These are phyloP conservation scores for Zygoascus tannicola DNA, from an alignment of 805 yeast genomes.

Conservation along the genomic window DNA sequence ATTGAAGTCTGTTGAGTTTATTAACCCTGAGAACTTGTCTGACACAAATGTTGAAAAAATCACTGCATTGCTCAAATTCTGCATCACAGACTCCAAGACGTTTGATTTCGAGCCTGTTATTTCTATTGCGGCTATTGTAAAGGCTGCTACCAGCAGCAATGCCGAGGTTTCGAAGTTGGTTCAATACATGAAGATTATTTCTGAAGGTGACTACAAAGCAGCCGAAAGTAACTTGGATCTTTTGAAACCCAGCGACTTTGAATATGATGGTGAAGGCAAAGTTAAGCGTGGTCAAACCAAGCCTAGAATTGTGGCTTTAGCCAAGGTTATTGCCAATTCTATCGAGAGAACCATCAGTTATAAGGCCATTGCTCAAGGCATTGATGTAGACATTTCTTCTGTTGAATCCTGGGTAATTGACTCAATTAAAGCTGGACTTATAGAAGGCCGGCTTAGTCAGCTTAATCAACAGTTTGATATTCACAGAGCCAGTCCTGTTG, in stretches of 20 bases:
- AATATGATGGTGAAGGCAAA: too few relatives aligned
- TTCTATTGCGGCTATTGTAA: slow-evolving; percentile 24
- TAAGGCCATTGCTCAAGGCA: slow-evolving; percentile 24
- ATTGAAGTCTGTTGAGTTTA: slow-evolving; percentile 5
- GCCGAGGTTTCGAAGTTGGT: slow-evolving; percentile 17
- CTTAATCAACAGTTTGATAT: slow-evolving; percentile 28
- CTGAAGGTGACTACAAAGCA: slow-evolving; percentile 25
- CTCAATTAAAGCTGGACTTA: slow-evolving; percentile 33
- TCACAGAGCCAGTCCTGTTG: slow-evolving; percentile 30
- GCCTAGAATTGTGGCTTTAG: slow-evolving; percentile 24
- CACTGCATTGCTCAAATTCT: slow-evolving; percentile 18
- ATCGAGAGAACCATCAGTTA: slow-evolving; percentile 22
- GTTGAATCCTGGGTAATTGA: slow-evolving; percentile 35
- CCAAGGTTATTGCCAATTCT: slow-evolving; percentile 19
- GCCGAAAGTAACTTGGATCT: slow-evolving; percentile 9
- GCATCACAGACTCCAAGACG: slow-evolving; percentile 19
- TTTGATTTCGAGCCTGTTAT: slow-evolving; percentile 26
- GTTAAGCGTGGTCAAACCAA: slow-evolving; percentile 21
- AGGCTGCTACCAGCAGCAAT: slow-evolving; percentile 16
- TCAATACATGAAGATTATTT: slow-evolving; percentile 21
- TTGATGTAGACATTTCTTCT: slow-evolving; percentile 22
- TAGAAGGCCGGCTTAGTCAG: slow-evolving; percentile 37
- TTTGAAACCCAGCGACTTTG: too few relatives aligned
- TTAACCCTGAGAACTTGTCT: slow-evolving; percentile 3
- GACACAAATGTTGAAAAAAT: slow-evolving; percentile 15